Base-by-base conservation (phyloP, 2,329 filamentous ascomycete species). In the Bertia moriformis region DNA sequence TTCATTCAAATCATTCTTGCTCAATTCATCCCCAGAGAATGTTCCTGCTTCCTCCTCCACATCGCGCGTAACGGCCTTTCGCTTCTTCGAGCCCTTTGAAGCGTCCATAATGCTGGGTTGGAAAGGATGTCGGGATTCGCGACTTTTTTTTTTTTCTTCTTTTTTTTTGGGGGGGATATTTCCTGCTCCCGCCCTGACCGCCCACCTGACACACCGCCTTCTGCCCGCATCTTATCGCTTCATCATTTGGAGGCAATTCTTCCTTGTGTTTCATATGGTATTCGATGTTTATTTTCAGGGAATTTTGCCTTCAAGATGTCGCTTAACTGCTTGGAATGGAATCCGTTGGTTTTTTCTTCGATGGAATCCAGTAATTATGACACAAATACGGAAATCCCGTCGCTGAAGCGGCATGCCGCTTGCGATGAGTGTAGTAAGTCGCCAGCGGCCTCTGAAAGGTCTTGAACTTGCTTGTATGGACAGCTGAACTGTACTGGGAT, bases 1-100 rank as follows among this genome's bases (percentile, higher is more conserved):
- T 19, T 69, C 72, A 41, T 76, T 69, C 14, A 76, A 58, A 36
- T 67, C 56, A 20, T 63, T 63, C 40, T 69, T 65, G 39, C 58
- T 62, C 43, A 80, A 70, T 47, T 81, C 77, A 47, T 75, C 69
- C 20, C 77, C 77, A 17, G 71, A 76, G 41, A 67, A 66, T 2
- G 64, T 57, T 44, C 70, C 63, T 13, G 63, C 58, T 38, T 59
- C 55, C 42, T 62, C 61, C 37, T 65, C 60, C 14, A 65, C 59
- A 47, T 74, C 71, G 20, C 64, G 63, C 18, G 65, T 68, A 15
- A 73, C 65, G 43, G 71, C 71, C 58, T 83, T 83, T 46, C 79
- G 73, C 64, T 83, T 83, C 55, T 71, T 67, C 20, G 60, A 64
- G 36, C 55, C 49, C 42, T 61, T 57, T 46, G 48, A 47, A 40